Base-by-base conservation (phyloP, 2,329 filamentous ascomycete species). In the Alternaria longipes region DNA sequence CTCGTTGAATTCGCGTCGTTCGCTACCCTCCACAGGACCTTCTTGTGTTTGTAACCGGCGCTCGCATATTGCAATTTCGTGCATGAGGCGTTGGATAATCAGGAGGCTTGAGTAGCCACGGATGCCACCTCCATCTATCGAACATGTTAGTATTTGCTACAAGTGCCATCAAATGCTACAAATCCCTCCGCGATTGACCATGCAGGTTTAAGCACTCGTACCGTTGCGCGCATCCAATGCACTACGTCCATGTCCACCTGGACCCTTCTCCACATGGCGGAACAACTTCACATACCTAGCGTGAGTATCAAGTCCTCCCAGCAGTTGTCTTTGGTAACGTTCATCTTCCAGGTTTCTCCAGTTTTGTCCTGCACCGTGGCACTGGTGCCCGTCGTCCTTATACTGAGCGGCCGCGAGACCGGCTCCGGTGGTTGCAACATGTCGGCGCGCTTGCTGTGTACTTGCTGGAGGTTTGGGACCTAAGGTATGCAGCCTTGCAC, bases 41-140 rank as follows among this genome's bases (percentile, higher is more conserved):
- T 79, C 75, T 89, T 81, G 75, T 32, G 74, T 70, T 56, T 82
- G 79, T 30, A 83, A 50, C 53, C 73, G 75, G 55, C 73, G 68
- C 68, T 84, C 82, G 74, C 80, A 82, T 66, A 74, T 45, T 62
- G 79, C 80, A 45, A 84, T 72, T 63, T 83, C 80, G 66, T 81
- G 81, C 82, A 85, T 84, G 59, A 85, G 75, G 18, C 73, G 77
- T 65, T 83, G 75, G 42, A 85, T 68, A 26, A 85, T 84, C 52
- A 84, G 69, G 45, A 85, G 75, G 67, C 80, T 83, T 56, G 82
- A 82, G 73, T 84, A 84, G 60, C 83, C 83, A 58, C 83, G 76
- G 40, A 85, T 84, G 7, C 83, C 83, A 36, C 83, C 83, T 51
- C 83, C 83, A 72, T 85, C 79, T 78, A 57, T 38, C 16, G 5